phyloP scores from a whole-genome alignment of 495 filamentous ascomycete species.

The Daldinia vernicosa region DNA sequence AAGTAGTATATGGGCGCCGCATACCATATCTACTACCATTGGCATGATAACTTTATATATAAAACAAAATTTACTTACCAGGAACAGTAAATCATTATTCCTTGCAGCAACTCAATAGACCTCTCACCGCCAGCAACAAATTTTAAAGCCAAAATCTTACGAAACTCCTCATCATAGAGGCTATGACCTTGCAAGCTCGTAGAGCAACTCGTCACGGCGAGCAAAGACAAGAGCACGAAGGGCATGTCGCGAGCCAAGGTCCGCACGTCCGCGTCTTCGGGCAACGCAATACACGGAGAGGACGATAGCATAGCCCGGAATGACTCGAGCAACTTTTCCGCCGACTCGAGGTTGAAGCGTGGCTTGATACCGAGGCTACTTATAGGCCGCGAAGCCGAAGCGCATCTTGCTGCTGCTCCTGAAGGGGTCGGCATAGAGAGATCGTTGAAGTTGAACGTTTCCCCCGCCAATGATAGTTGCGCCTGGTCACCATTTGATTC shows the following conservation, averaged over 20 bases:
- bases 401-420: constrained; percentile 38
- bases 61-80: constrained; percentile 49
- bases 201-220: constrained; percentile 56
- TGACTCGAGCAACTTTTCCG: constrained; percentile 48
- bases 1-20: not conserved
- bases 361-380: constrained; percentile 51
- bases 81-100: constrained; percentile 55
- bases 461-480: constrained; percentile 28
- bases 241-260: constrained; percentile 49
- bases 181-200: constrained; percentile 55
- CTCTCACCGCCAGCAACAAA: constrained; percentile 59
- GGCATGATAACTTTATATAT: not conserved
- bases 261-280: constrained; percentile 48
- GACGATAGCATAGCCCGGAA: constrained; percentile 53
- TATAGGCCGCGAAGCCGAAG: constrained; percentile 31
- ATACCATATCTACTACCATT: not conserved
- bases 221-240: constrained; percentile 55
- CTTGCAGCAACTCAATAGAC: constrained; percentile 56
- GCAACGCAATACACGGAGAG: constrained; percentile 52
- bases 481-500: constrained; percentile 30
- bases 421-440: constrained; percentile 48
- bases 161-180: constrained; percentile 60
- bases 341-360: constrained; percentile 60
- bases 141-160: constrained; percentile 59
- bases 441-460: constrained; percentile 40